Evolutionary conservation across 2,329 filamentous ascomycete species (phyloP), one percentile per base, ranked within the genome.

Genomic region (Aspergillus sp.): DNA sequence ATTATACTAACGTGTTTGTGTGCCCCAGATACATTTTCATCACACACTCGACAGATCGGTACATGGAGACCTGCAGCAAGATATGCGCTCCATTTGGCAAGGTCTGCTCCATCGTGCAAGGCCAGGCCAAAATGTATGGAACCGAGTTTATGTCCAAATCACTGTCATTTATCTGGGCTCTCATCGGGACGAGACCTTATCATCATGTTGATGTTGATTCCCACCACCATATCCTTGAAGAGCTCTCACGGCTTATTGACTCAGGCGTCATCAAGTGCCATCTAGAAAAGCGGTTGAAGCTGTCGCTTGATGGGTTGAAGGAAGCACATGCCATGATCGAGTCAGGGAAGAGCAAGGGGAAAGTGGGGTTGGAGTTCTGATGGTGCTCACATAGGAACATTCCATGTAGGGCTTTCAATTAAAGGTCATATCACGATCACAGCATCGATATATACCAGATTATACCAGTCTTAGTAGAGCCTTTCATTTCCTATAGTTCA

Each of bases 121-220:
- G 65, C 5, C 52, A 64, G 40, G 65, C 70, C 29, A 64, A 64
- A 27, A 68, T 73, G 66, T 73, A 74, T 49, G 70, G 69, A 2
- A 69, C 70, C 2, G 62, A 71, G 54, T 73, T 70, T 55, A 71
- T 73, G 69, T 63, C 68, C 42, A 74, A 73, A 57, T 68, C 63
- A 10, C 50, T 73, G 43, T 65, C 63, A 1, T 73, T 72, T 45
- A 57, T 62, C 3, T 73, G 71, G 69, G 65, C 62, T 52, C 60
- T 70, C 52, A 42, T 74, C 7, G 69, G 68, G 1, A 69, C 68
- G 1, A 69, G 71, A 26, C 59, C 64, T 3, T 71, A 67, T 52
- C 67, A 73, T 46, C 54, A 60, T 12, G 62, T 67, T n/a, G 58
- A 66, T 29, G 43, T 65, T 29, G 65, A 69, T 34, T 65, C 62